A percentile compares a stretch with the other conserved stretches of the same genome.
phyloP scores from a whole-genome alignment of 768 basidiomycete species.

The Hypholoma fasciculare region DNA sequence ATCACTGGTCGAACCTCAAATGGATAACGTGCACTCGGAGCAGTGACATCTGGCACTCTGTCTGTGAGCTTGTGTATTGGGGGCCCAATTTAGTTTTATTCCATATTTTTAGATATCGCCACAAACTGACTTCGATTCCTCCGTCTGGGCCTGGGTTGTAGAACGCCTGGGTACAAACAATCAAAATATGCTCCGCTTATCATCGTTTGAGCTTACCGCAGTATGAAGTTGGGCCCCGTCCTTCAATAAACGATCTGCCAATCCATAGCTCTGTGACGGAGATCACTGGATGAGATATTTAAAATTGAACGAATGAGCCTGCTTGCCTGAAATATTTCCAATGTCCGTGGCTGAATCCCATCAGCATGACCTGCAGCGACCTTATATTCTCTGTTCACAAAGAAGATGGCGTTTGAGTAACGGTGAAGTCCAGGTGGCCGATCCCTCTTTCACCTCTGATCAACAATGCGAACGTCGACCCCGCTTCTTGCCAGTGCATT shows the following conservation, averaged over 20 bases:
- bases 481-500: constrained; percentile 61
- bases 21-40: constrained; percentile 65
- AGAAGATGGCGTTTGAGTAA: neutral
- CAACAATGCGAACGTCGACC: constrained; percentile 58
- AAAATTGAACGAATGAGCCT: neutral
- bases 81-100: neutral
- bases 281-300: neutral
- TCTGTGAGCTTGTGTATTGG: constrained; percentile 50
- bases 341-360: constrained; percentile 56
- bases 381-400: constrained; percentile 39
- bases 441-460: constrained; percentile 44
- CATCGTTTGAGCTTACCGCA: constrained; percentile 45
- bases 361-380: constrained; percentile 59
- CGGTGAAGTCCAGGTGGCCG: neutral
- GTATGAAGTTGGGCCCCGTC: constrained; percentile 72
- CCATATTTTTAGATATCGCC: neutral
- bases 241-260: constrained; percentile 60
- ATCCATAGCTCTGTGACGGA: constrained; percentile 65
- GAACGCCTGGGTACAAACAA: constrained; percentile 53
- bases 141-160: constrained; percentile 66
- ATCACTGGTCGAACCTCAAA: constrained; percentile 51
- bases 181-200: neutral
- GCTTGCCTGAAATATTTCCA: constrained; percentile 53
- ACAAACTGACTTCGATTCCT: constrained; percentile 54
- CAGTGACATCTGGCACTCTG: constrained; percentile 61